Conservation (phyloP, 1,139 yeast species). For the Kluyveromyces sp. region DNA sequence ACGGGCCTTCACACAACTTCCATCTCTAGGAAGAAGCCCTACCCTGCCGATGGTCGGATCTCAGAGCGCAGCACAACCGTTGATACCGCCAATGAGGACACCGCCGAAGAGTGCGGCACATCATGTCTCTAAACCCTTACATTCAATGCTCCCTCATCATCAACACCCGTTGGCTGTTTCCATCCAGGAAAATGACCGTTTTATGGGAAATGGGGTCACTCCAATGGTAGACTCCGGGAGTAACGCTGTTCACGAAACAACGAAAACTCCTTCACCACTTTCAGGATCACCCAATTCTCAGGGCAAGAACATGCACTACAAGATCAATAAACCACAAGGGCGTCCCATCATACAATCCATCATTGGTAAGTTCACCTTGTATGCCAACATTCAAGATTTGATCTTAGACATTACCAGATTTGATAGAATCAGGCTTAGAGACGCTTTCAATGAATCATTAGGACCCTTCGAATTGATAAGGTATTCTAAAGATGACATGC, state of each 20-base stretch:
- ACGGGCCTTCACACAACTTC: background rate
- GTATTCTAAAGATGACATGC: conserved; percentile 6
- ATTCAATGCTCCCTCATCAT: background rate
- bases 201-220: background rate
- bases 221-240: background rate
- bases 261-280: background rate
- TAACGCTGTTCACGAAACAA: background rate
- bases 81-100: background rate
- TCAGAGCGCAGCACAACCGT: too few relatives aligned
- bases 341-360: conserved; percentile 10
- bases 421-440: conserved; percentile 8
- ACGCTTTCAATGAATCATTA: conserved; percentile 3
- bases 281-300: background rate
- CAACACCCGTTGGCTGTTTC: background rate
- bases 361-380: conserved; percentile 9
- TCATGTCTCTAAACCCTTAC: background rate
- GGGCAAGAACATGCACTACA: conserved; percentile 1
- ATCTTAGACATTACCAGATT: conserved; percentile 9
- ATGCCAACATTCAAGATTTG: conserved; percentile 9
- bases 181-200: background rate
- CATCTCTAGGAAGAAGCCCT: background rate
- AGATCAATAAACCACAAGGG: conserved; percentile 9
- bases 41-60: background rate
- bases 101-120: background rate
- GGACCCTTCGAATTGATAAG: conserved; percentile 6